Base-by-base conservation (phyloP, 2,329 filamentous ascomycete species). In the Phaeoacremonium minimum region DNA sequence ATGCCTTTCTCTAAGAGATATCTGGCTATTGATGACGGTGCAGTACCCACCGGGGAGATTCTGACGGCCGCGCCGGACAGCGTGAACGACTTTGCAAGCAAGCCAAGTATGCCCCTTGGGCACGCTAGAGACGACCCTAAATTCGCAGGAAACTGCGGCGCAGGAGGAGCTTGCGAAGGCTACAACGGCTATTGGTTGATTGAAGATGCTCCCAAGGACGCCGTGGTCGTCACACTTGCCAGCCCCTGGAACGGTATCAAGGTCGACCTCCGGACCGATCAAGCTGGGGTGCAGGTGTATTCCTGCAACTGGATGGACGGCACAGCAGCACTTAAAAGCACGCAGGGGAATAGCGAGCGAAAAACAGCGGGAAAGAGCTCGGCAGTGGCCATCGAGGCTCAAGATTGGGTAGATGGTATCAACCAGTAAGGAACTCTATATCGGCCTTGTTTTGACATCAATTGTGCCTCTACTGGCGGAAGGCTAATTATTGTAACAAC, bases 321-420 rank as follows among this genome's bases (percentile, higher is more conserved):
- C 17, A 57, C 56, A 60, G 61, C 71, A 3, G 55, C 69, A 1
- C 50, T 83, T 37, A 83, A 83, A 62, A 68, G 65, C 30, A 78
- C 73, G 2, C 79, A 83, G 60, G 77, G 77, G 12, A 64, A 73
- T 28, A 51, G 46, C 15, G 55, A 50, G 3, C 53, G 58, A n/a
- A 58, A 51, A 30, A 66, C 56, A 44, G 69, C 78, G 7, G 63
- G 66, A 37, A 57, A 83, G 55, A 83, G 81, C 50, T 83, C 80
- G 15, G 89, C 84, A 52, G 56, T 88, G 6, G 85, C 87, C 19
- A 77, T 89, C 53, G 85, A 89, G 61, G 80, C 85, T 3, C 78
- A 88, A 56, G 83, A 85, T 53, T 89, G 80, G 68, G 85, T 86
- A 41, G 83, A 88, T 55, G 84, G 75, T 4, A 85, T 89, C 58